phyloP scores from a whole-genome alignment of 768 basidiomycete genomes.

The Kwoniella sp. region DNA sequence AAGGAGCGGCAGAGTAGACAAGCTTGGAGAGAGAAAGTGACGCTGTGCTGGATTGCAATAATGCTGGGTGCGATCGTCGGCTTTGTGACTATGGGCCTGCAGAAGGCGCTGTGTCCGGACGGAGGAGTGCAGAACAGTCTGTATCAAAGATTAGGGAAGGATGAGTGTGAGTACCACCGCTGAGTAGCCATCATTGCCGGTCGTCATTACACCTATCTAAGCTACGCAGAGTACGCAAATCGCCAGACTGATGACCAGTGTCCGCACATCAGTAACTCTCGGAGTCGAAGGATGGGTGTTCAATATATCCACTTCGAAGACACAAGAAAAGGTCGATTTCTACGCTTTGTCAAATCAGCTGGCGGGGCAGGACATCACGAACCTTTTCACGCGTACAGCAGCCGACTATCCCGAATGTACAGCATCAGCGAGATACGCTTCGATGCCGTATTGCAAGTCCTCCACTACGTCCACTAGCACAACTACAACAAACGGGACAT shows the following conservation, averaged over 20 bases:
- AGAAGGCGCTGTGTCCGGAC: conserved; percentile 84
- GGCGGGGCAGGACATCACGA: conserved; percentile 88
- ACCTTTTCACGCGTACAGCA: conserved; percentile 72
- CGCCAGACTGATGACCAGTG: not conserved
- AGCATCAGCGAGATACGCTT: conserved; percentile 68
- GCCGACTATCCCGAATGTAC: conserved; percentile 69
- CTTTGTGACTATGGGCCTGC: conserved; percentile 91
- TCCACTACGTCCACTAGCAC: conserved; percentile 54
- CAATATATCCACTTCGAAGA: conserved; percentile 68
- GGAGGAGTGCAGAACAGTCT: conserved; percentile 42
- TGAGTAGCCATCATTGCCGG: conserved; percentile 30
- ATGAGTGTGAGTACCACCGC: conserved; percentile 38
- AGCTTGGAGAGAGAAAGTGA: conserved; percentile 97
- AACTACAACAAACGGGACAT: conserved; percentile 50
- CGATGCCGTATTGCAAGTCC: conserved; percentile 69
- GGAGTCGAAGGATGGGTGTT: conserved; percentile 75
- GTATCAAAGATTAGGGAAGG: conserved; percentile 40
- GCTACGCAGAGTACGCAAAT: not conserved
- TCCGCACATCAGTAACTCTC: conserved; percentile 63
- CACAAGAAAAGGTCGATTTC: conserved; percentile 65
- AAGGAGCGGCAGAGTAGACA: conserved; percentile 75
- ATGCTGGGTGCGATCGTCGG: conserved; percentile 78
- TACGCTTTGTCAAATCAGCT: conserved; percentile 61
- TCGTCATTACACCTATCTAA: too few relatives aligned
- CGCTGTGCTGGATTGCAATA: conserved; percentile 82